Evolutionary conservation across 1,284 basidiomycete genomes (phyloP), one percentile per base, ranked within the genome.

Genomic region (Sphaerobolus stellatus): DNA sequence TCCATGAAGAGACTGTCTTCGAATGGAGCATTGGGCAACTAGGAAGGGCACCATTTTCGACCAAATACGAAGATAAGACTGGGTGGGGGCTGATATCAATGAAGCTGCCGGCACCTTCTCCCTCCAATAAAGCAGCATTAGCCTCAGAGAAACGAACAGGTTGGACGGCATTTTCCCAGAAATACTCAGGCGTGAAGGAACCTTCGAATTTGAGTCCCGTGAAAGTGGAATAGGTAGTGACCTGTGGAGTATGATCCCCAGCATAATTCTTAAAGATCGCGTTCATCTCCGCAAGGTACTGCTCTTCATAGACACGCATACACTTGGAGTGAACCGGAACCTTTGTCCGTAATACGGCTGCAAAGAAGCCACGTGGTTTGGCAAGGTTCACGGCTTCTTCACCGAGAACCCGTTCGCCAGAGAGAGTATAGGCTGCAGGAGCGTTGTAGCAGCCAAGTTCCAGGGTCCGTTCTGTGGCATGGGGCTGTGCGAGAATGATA

Each of bases 371-470:
- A 2, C 57, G 54, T 18, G 52, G 56, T 25, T 62, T 51, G 1
- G 71, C 71, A 25, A 66, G 52, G n/a, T 52, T 41, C 1, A 68
- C 60, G 7, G 66, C 65, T 8, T 52, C 55, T 18, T 72, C 68
- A 41, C 76, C 54, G 13, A 64, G 55, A 0, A 30, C 34, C 25
- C 56, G 58, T 2, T 55, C 48, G 1, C 75, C 75, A 2, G 75
- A 65, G 9, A 77, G 48, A 2, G 72, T 67, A 28, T 76, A 63
- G 0, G 62, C 63, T 18, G 56, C 56, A 1, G 67, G 65, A 5
- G 71, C 54, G 56, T 77, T 77, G 63, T 66, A 71, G 54, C 73
- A 75, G 2, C 63, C 71, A 25, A 76, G 60, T 9, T 71, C 69
- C 14, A 76, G 52, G n/a, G 59, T 38, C 25, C 56, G 52, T 50